Evolutionary conservation across 2,329 filamentous ascomycete species (phyloP).

Genomic region (Berkeleyomyces rouxiae): DNA sequence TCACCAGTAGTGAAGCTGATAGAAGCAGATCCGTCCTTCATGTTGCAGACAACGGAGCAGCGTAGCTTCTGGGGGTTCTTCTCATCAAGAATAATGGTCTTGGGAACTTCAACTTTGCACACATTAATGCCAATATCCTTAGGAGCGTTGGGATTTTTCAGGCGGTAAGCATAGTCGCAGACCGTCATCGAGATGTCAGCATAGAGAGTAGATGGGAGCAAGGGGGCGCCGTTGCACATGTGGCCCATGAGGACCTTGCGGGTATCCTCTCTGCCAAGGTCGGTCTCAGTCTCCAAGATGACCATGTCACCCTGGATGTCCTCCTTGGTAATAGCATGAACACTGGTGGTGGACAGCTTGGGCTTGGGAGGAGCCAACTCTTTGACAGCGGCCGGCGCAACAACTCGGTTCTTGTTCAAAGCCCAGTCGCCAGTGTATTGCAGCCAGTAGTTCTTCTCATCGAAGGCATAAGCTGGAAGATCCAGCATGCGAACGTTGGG

Average conservation of each 20-base stretch:
- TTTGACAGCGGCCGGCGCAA: constrained; percentile 20
- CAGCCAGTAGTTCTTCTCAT: constrained; percentile 56
- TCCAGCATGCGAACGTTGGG: constrained; percentile 33
- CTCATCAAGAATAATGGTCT: constrained; percentile 46
- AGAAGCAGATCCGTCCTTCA: constrained; percentile 35
- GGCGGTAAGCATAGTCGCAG: constrained; percentile 45
- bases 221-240: constrained; percentile 47
- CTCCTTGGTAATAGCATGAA: constrained; percentile 47
- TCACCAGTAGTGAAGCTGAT: constrained; percentile 43
- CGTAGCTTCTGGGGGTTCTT: constrained; percentile 39
- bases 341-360: constrained; percentile 46
- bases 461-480: constrained; percentile 54
- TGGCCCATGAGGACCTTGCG: constrained; percentile 45
- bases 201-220: constrained; percentile 44
- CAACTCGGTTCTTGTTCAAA: constrained; percentile 49
- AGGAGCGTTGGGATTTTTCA: constrained; percentile 36
- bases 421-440: constrained; percentile 53
- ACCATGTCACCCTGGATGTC: constrained; percentile 39
- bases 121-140: constrained; percentile 46
- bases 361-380: constrained; percentile 28
- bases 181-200: constrained; percentile 50
- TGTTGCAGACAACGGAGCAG: constrained; percentile 42
- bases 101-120: constrained; percentile 48
- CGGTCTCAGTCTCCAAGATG: constrained; percentile 44
- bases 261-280: constrained; percentile 46